phyloP scores from a whole-genome alignment of 495 filamentous ascomycete species.

The Copromyces sp. region DNA sequence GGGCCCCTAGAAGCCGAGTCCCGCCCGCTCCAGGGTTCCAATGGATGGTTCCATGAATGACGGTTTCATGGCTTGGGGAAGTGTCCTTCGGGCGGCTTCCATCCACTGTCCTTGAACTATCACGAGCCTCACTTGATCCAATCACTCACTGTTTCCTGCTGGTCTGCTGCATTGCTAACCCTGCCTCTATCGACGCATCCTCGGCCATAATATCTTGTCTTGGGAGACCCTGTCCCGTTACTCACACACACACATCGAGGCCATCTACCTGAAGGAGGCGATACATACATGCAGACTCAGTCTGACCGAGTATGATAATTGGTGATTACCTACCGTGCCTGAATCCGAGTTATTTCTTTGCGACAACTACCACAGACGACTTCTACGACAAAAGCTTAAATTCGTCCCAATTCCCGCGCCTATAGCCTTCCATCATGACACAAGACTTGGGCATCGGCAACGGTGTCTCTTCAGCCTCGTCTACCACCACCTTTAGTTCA shows the following conservation, averaged over 20 bases:
- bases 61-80: not conserved
- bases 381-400: not conserved
- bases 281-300: not conserved
- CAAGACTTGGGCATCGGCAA: conserved; percentile 7
- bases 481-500: not conserved
- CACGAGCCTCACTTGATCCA: not conserved
- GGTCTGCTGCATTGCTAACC: not conserved
- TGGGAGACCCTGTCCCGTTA: not conserved
- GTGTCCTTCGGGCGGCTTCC: not conserved
- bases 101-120: not conserved
- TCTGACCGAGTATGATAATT: not conserved
- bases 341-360: not conserved
- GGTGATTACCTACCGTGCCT: not conserved
- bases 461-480: conserved; percentile 4
- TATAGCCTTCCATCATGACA: conserved; percentile 3
- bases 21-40: not conserved
- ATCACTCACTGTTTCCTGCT: not conserved
- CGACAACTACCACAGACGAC: not conserved
- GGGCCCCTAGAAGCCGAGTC: not conserved
- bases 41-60: not conserved
- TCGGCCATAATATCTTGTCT: not conserved
- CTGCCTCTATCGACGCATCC: not conserved
- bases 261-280: not conserved
- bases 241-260: not conserved
- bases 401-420: not conserved